A percentile compares a stretch with the other conserved stretches of the same genome.
Evolutionary conservation across 2,329 filamentous ascomycete species (phyloP).

Genomic region (Stachybotrys elegans): DNA sequence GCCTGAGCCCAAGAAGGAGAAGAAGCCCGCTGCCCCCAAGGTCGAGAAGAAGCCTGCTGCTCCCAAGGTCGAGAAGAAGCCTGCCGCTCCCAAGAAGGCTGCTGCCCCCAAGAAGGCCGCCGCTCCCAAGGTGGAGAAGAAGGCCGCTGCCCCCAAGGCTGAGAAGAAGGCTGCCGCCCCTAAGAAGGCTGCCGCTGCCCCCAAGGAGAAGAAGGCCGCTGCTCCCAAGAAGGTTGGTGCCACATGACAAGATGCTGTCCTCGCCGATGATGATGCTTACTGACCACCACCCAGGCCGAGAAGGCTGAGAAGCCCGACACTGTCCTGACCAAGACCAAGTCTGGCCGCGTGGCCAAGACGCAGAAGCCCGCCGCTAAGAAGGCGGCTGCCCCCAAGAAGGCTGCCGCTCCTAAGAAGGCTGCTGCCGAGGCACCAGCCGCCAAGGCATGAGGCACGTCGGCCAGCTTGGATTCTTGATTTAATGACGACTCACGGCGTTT

Average conservation of each 20-base stretch:
- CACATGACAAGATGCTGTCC: slow-evolving; percentile 26
- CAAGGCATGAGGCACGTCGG: slow-evolving; percentile 28
- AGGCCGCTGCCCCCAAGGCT: slow-evolving; percentile 17
- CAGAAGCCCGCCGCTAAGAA: slow-evolving; percentile 43
- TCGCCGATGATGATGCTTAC: neutral
- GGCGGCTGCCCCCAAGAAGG: slow-evolving; percentile 39
- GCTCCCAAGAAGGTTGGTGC: slow-evolving; percentile 30
- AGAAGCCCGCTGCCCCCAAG: slow-evolving; percentile 26
- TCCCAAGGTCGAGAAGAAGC: slow-evolving; percentile 39
- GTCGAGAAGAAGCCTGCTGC: slow-evolving; percentile 25
- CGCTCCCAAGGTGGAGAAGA: slow-evolving; percentile 17
- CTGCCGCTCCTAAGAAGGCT: slow-evolving; percentile 39
- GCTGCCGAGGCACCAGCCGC: slow-evolving; percentile 36
- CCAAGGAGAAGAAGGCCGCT: slow-evolving; percentile 23
- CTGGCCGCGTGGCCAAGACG: slow-evolving; percentile 75
- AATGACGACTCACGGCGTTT: slow-evolving; percentile 33
- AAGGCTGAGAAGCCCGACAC: slow-evolving; percentile 58
- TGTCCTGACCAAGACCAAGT: slow-evolving; percentile 76
- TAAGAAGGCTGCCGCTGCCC: neutral
- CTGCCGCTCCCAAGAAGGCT: slow-evolving; percentile 33
- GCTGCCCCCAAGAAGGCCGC: slow-evolving; percentile 12
- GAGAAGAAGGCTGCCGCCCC: slow-evolving; percentile 27
- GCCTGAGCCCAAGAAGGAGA: slow-evolving; percentile 32
- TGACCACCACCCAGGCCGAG: slow-evolving; percentile 1
- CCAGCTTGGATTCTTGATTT: slow-evolving; percentile 17